Evolutionary conservation across 139 green algal genomes (phyloP).

Genomic region (Chlamydomonas eustigma): DNA sequence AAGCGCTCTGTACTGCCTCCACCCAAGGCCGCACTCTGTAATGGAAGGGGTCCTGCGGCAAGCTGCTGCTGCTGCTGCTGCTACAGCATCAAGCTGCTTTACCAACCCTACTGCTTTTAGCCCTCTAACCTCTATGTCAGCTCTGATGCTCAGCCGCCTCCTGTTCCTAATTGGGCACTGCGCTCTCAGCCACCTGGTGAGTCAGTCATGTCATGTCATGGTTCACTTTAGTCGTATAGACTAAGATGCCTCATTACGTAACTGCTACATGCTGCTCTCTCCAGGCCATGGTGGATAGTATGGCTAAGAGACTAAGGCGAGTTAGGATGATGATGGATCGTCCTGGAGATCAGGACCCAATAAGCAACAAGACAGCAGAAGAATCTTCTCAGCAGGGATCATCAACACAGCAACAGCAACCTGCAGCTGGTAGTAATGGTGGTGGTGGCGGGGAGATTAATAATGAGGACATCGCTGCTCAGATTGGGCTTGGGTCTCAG

Average conservation of each 20-base stretch:
- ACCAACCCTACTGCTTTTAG: not conserved
- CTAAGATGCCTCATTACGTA: no score
- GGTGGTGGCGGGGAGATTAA: no score
- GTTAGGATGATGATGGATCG: not conserved
- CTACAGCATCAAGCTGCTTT: not conserved
- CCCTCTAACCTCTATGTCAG: not conserved
- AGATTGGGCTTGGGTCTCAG: not conserved
- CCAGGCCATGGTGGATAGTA: not conserved
- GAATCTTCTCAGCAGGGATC: no score
- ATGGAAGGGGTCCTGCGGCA: not conserved
- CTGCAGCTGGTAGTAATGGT: no score
- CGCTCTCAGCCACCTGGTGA: slow-evolving; percentile 5
- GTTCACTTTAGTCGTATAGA: no score
- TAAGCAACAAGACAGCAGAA: not conserved
- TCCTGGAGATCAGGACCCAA: no score
- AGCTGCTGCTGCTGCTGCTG: not conserved
- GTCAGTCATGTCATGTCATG: no score
- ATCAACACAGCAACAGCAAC: no score
- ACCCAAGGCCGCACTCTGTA: not conserved
- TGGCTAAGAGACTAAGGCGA: not conserved
- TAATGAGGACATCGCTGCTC: slow-evolving; percentile 3
- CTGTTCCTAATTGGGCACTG: slow-evolving; percentile 6
- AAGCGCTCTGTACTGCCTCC: not conserved
- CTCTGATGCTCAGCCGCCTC: not conserved
- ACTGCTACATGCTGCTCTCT: no score